Base-by-base conservation (phyloP, 2,329 filamentous ascomycete genomes). In the Leptodontidium sp. region DNA sequence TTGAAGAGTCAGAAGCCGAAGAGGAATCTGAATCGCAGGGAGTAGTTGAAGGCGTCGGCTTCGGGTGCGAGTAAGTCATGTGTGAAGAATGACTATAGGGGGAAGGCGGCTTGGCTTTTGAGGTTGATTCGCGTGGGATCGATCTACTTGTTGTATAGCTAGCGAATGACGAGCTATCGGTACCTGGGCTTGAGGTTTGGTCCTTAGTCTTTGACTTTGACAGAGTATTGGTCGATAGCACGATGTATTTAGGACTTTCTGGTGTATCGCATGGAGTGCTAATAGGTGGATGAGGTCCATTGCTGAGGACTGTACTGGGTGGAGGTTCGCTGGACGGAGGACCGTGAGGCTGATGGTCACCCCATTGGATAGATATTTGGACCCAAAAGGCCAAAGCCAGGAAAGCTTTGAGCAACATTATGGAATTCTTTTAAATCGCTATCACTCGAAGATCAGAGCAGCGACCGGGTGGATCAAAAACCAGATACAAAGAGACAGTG, bases 301-400 rank as follows among this genome's bases (percentile, higher is more conserved):
- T 35, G 15, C 52, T 35, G 14, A 35, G 1, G 4, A 21, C 6
- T 21, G 17, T 53, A 15, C 1, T 65, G 17, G 52, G 21, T 11
- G 17, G 15, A 55, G 29, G 5, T 4, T 55, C 29, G 29, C 26
- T 29, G 2, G 63, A 59, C 15, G n/a, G 26, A 49, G 21, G 11
- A 8, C 17, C 15, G 15, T 55, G 65, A 43, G 26, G 43, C 55
- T 47, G 65, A 26, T 55, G 32, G 35, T 17, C 43, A 47, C 11
- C 32, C 65, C 61, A 67, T 62, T 67, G 65, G 9, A 52, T 14
- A 17, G 68, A 70, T 2, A 64, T n/a, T 26, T 55, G 40, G 12
- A 50, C 15, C 40, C 57, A 62, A 43, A 70, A 59, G 35, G 68
- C 57, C 14, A 55, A 29, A 70, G 45, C 93, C 91, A 74, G 17